Percentiles rank a stretch among this genome's conserved stretches.
Conservation (phyloP, 2,329 filamentous ascomycete genomes). For the Escovopsis weberi region DNA sequence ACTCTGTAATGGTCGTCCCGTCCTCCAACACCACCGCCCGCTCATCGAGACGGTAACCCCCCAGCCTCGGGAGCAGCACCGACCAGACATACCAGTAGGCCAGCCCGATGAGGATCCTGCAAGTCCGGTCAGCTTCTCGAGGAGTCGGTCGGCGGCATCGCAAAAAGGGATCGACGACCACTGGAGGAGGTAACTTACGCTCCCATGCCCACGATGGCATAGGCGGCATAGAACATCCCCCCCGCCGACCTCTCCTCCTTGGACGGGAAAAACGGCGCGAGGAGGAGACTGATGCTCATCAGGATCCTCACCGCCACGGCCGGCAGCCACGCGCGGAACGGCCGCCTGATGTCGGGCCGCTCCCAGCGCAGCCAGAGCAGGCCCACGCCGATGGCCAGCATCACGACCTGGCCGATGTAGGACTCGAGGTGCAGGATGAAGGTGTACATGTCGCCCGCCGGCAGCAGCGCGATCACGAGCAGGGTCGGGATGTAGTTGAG, state of each 20-base stretch:
- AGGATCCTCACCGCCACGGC: constrained; percentile 41
- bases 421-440: constrained; percentile 62
- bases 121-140: not conserved
- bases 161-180: too few species aligned
- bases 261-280: constrained; percentile 49
- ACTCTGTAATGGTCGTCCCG: constrained; percentile 50
- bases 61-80: constrained; percentile 40
- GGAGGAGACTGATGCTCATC: constrained; percentile 39
- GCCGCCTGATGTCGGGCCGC: constrained; percentile 44
- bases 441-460: constrained; percentile 51
- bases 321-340: constrained; percentile 49
- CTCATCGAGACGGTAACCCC: constrained; percentile 49
- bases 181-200: constrained; percentile 28
- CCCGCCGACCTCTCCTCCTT: constrained; percentile 29
- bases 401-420: constrained; percentile 49
- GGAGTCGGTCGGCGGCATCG: too few species aligned
- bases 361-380: constrained; percentile 45
- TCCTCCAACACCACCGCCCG: constrained; percentile 44
- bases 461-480: constrained; percentile 50
- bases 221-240: constrained; percentile 38
- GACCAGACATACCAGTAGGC: constrained; percentile 59
- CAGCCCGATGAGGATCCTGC: constrained; percentile 41
- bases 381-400: constrained; percentile 40
- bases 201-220: constrained; percentile 35
- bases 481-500: constrained; percentile 55